phyloP scores from a whole-genome alignment of 2,329 filamentous ascomycete species.

The Rutstroemia sp. region DNA sequence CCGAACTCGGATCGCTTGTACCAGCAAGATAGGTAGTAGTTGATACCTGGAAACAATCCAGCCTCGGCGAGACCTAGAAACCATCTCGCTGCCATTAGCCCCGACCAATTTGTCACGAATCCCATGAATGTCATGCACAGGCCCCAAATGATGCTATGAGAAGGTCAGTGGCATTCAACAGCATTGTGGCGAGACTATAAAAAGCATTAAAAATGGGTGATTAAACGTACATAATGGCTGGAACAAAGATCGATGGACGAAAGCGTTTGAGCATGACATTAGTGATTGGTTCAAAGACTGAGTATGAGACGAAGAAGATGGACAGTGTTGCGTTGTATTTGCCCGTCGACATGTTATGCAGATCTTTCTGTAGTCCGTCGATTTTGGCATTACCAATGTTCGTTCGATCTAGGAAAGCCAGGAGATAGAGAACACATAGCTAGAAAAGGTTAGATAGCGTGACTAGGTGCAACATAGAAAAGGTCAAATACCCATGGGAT shows the following conservation, averaged over 20 bases:
- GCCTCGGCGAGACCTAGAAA: conserved; percentile 70
- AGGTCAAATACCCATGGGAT: conserved; percentile 45
- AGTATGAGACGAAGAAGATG: conserved; percentile 83
- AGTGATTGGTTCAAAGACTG: conserved; percentile 68
- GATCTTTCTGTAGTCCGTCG: conserved; percentile 49
- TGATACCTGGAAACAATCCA: conserved; percentile 68
- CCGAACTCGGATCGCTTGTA: conserved; percentile 75
- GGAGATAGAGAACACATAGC: conserved; percentile 67
- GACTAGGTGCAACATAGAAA: neutral
- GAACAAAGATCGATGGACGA: conserved; percentile 71
- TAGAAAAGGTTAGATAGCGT: conserved; percentile 15
- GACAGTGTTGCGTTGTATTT: conserved; percentile 71
- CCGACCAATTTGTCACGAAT: conserved; percentile 26
- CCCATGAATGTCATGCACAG: conserved; percentile 52
- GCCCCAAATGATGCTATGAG: conserved; percentile 53
- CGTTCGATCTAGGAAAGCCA: conserved; percentile 68
- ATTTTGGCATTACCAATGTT: conserved; percentile 74
- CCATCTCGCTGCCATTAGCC: conserved; percentile 31
- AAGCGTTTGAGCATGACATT: conserved; percentile 67
- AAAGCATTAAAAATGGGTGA: conserved; percentile 26
- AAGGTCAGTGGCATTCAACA: neutral
- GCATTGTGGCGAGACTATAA: neutral
- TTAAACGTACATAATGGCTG: conserved; percentile 64
- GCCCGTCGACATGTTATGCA: conserved; percentile 49
- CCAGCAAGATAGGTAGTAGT: conserved; percentile 80